Evolutionary conservation across 345 rosid species (phyloP).

Genomic region (Aurinia saxatilis): DNA sequence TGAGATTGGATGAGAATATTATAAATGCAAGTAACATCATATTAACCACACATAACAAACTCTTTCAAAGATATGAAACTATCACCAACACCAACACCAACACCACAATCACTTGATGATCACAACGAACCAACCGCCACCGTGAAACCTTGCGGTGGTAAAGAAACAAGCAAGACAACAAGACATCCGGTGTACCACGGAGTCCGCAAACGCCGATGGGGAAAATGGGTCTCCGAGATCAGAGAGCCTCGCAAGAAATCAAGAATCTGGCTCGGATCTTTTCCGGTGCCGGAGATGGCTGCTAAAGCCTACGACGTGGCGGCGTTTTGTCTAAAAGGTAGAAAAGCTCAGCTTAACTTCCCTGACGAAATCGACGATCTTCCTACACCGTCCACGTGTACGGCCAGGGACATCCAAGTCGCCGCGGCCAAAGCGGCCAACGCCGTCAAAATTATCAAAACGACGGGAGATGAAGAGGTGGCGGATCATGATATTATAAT

Average conservation of each 20-base stretch:
- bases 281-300: slow-evolving; percentile 80
- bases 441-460: slow-evolving; percentile 23
- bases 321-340: slow-evolving; percentile 62
- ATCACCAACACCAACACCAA: slow-evolving; percentile 23
- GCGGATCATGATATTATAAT: too few species aligned
- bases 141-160: slow-evolving; percentile 12
- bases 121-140: slow-evolving; percentile 26
- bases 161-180: slow-evolving; percentile 27
- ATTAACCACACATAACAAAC: slow-evolving; percentile 13
- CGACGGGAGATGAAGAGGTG: slow-evolving; percentile 7
- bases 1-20: neutral
- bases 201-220: slow-evolving; percentile 78
- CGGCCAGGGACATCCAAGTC: slow-evolving; percentile 67
- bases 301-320: slow-evolving; percentile 87
- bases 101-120: slow-evolving; percentile 36
- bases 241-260: slow-evolving; percentile 82
- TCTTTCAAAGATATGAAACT: slow-evolving; percentile 33
- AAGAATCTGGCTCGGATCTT: slow-evolving; percentile 84
- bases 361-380: slow-evolving; percentile 59
- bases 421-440: slow-evolving; percentile 73
- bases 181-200: slow-evolving; percentile 67
- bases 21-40: slow-evolving; percentile 23
- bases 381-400: slow-evolving; percentile 50
- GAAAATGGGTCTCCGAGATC: slow-evolving; percentile 90
- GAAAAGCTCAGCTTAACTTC: slow-evolving; percentile 75